These are phyloP conservation scores for Papiliotrema nemorosa DNA, from an alignment of 1,284 basidiomycete species.

Conservation along the genomic window DNA sequence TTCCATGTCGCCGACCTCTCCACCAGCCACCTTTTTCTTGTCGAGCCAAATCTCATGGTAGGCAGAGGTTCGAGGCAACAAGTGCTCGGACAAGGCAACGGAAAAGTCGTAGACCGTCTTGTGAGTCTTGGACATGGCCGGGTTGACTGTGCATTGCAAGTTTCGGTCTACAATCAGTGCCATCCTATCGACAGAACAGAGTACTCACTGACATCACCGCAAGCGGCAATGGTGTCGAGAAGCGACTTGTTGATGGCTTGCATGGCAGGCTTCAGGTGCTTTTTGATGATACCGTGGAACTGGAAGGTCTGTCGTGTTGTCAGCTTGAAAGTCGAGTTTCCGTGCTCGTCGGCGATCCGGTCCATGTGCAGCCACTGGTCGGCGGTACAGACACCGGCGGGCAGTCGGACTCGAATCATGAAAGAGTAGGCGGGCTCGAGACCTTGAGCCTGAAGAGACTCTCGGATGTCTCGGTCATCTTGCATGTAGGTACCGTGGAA, in stretches of 20 bases:
- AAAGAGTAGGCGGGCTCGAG: conserved; percentile 95
- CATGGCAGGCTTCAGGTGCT: conserved; percentile 91
- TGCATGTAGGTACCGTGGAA: conserved; percentile 98
- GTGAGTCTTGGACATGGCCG: conserved; percentile 80
- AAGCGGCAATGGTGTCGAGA: conserved; percentile 95
- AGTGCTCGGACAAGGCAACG: conserved; percentile 78
- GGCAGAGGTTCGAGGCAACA: conserved; percentile 85
- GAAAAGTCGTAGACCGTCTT: conserved; percentile 79
- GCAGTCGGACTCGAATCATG: conserved; percentile 97
- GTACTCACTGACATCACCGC: conserved; percentile 86
- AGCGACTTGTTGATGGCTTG: conserved; percentile 90
- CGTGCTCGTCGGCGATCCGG: conserved; percentile 91
- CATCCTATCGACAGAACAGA: not conserved
- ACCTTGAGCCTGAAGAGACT: conserved; percentile 88
- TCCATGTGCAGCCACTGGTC: conserved; percentile 95
- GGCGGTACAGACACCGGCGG: conserved; percentile 88
- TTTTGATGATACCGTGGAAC: conserved; percentile 97
- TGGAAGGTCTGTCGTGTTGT: conserved; percentile 99
- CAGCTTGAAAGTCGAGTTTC: conserved; percentile 92
- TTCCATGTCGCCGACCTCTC: conserved; percentile 88
- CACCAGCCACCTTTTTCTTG: conserved; percentile 88
- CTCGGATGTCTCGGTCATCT: conserved; percentile 96
- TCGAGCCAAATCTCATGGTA: conserved; percentile 99
- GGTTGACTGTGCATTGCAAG: conserved; percentile 89
- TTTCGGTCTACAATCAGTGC: conserved; percentile 56